Evolutionary conservation across 305 asterid genomes (phyloP), one percentile per base, ranked within the genome.

Genomic region (Coffea humblotiana): DNA sequence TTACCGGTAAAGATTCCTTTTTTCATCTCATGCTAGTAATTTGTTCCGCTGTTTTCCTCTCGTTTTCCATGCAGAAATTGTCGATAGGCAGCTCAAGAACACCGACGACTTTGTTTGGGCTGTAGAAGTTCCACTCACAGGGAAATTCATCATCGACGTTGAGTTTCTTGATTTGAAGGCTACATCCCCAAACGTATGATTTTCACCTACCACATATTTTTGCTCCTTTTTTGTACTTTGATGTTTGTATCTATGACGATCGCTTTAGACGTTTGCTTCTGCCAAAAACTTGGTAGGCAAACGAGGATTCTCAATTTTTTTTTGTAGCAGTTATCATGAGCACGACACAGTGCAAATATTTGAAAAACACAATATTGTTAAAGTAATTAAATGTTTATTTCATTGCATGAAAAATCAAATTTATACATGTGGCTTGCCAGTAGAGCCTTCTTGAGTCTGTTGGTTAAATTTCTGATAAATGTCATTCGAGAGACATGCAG

Each of bases 111-210:
- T 71, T 69, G 81, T 90, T 72, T 95, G 99, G 99, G 73, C 92
- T 2, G 71, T 92, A 49, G 97, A 95, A 81, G 86, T 88, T 74
- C 96, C 99, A 60, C 77, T 91, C 25, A 89, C 95, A 0, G 99
- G 99, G 37, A 95, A 90, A 88, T 92, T 93, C 92, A 88, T 95
- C 85, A 92, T 95, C 21, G 98, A 95, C 79, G 88, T 95, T 45
- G 98, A 95, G 88, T 95, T 95, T 80, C 94, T 95, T 81, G 99
- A 95, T 89, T 88, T 95, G 51, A 95, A 95, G 87, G 85, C 88
- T 58, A 83, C 91, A 71, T 84, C 97, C 16, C 88, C 89, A 29
- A 83, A 86, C 68, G 98, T 95, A 94, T 78, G 87, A 37, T 77
- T 77, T 37, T 83, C n/a, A 71, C 37, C 78, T 3, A 61, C 71